Evolutionary conservation across 768 basidiomycete species (phyloP).

Genomic region (Podaxis sp.): DNA sequence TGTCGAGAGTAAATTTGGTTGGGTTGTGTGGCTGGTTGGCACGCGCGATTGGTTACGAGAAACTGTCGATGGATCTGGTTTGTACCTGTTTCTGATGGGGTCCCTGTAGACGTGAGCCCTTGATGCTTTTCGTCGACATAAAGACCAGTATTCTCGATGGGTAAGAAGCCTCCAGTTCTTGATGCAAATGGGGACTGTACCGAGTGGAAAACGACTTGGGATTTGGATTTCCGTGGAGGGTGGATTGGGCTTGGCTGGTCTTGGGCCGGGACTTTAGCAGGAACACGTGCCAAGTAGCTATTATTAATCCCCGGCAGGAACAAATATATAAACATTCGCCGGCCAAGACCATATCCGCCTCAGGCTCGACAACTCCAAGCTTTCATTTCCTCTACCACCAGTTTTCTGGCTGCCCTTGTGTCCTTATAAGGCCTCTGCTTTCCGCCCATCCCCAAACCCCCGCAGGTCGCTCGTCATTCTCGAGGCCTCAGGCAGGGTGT

Average conservation of each 20-base stretch:
- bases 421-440: constrained; percentile 3
- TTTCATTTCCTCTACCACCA: constrained; percentile 20
- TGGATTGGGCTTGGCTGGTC: constrained; percentile 10
- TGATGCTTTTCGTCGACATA: not conserved
- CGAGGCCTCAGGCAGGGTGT: not conserved
- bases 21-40: not conserved
- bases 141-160: not conserved
- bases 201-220: not conserved
- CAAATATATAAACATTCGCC: constrained; percentile 24
- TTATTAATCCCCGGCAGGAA: constrained; percentile 21
- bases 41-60: constrained; percentile 2
- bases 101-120: constrained; percentile 13
- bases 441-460: not conserved
- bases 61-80: not conserved
- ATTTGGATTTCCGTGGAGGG: constrained; percentile 5
- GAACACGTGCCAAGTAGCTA: constrained; percentile 20
- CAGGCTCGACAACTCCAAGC: constrained; percentile 19
- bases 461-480: constrained; percentile 3
- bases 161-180: constrained; percentile 8
- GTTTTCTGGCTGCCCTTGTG: constrained; percentile 3
- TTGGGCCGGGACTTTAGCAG: not conserved
- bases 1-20: not conserved
- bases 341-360: constrained; percentile 16
- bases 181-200: constrained; percentile 13
- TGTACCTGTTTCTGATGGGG: constrained; percentile 10